Evolutionary conservation across 2,329 filamentous ascomycete genomes (phyloP).

Genomic region (Trichoderma citrinoviride): DNA sequence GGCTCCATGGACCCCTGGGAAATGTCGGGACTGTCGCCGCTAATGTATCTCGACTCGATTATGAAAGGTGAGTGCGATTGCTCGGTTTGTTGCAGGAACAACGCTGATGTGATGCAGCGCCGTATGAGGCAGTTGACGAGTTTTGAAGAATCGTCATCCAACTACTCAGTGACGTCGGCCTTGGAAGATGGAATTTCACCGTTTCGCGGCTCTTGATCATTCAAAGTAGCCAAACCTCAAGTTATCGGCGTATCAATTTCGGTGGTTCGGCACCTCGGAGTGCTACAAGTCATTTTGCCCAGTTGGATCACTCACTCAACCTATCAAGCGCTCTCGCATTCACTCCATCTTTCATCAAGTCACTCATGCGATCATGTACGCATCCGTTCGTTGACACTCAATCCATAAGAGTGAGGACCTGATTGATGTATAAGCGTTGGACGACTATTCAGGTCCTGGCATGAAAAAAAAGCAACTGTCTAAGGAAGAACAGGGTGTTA

Average conservation of each 20-base stretch:
- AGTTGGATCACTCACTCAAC: background rate
- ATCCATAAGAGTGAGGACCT: no score
- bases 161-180: no score
- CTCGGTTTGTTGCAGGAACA: background rate
- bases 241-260: background rate
- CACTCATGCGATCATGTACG: no score
- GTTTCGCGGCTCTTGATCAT: background rate
- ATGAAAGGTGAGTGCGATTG: slow-evolving; percentile 15
- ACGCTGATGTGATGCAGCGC: background rate
- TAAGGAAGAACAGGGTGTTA: no score
- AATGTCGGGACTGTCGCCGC: background rate
- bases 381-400: no score
- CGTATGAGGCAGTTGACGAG: background rate
- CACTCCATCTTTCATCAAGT: background rate
- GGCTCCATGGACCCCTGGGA: slow-evolving; percentile 5
- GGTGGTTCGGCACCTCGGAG: background rate
- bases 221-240: no score
- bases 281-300: background rate
- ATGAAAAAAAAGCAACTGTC: no score
- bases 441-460: no score
- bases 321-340: no score
- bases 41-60: slow-evolving; percentile 15
- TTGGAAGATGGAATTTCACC: background rate
- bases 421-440: no score
- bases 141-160: background rate